A percentile compares a stretch with the other conserved stretches of the same genome.
These are phyloP conservation scores for Umbelopsis sp. DNA, from an alignment of 192 early-diverging fungal genomes.

Conservation along the genomic window DNA sequence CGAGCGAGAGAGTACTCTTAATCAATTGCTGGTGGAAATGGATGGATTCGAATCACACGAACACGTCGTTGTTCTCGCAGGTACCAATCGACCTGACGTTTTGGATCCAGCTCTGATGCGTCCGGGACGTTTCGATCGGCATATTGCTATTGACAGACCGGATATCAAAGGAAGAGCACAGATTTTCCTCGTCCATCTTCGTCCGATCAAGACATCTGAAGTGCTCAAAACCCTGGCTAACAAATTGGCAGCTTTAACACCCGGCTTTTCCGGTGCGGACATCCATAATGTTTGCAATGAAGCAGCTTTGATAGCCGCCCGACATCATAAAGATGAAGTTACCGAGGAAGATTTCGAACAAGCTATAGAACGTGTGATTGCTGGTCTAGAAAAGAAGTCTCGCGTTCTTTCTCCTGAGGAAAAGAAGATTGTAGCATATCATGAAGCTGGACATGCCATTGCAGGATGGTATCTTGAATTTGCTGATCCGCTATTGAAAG, in stretches of 20 bases:
- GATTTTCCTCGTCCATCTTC: conserved; percentile 96
- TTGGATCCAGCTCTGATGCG: conserved; percentile 94
- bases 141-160: conserved; percentile 95
- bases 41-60: conserved; percentile 91
- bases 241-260: conserved; percentile 93
- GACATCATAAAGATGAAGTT: conserved; percentile 77
- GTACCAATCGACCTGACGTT: conserved; percentile 98
- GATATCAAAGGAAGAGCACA: conserved; percentile 96
- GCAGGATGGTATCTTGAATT: conserved; percentile 97
- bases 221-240: conserved; percentile 77
- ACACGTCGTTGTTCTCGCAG: conserved; percentile 95
- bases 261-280: conserved; percentile 98
- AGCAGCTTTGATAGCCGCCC: conserved; percentile 96
- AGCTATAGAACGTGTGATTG: conserved; percentile 98
- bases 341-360: conserved; percentile 91
- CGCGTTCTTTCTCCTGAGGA: conserved; percentile 93
- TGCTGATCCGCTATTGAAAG: conserved; percentile 96
- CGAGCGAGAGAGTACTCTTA: conserved; percentile 96
- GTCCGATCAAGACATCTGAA: conserved; percentile 88
- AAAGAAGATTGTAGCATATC: conserved; percentile 99
- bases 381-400: conserved; percentile 97
- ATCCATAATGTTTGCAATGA: conserved; percentile 99
- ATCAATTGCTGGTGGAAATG: conserved; percentile 99
- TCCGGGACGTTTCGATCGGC: conserved; percentile 98
- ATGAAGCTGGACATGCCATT: conserved; percentile 99